These are phyloP conservation scores for Russula earlei DNA, from an alignment of 768 basidiomycete species.

Conservation along the genomic window DNA sequence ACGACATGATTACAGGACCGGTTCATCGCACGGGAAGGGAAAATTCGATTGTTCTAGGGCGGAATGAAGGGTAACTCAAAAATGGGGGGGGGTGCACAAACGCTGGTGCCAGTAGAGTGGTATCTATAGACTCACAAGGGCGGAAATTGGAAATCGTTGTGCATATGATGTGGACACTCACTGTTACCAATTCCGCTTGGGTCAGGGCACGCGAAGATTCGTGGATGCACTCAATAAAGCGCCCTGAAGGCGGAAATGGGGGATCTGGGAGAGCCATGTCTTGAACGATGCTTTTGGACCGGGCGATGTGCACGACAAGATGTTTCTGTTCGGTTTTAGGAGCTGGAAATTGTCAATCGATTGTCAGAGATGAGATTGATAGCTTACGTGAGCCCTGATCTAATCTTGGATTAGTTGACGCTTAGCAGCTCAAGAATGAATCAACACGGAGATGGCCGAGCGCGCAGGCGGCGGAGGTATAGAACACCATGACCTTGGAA, in stretches of 20 bases:
- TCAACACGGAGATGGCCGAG: background rate
- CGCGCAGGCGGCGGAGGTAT: background rate
- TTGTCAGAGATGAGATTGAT: background rate
- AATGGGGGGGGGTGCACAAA: background rate
- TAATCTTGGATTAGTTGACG: no score
- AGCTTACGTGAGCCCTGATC: background rate
- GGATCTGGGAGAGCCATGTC: constrained; percentile 8
- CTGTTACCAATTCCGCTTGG: constrained; percentile 40
- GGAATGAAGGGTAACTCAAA: no score
- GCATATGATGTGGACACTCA: constrained; percentile 28
- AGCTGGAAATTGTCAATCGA: background rate
- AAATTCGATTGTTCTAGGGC: background rate
- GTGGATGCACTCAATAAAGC: constrained; percentile 44
- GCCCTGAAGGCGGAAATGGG: constrained; percentile 37
- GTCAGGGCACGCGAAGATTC: constrained; percentile 43
- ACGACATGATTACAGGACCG: background rate
- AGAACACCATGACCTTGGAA: background rate
- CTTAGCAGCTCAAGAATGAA: no score
- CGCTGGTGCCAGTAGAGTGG: background rate
- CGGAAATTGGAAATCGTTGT: background rate
- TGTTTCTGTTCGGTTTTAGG: background rate
- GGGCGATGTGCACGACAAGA: background rate
- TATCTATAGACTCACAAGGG: background rate
- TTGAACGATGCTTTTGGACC: background rate
- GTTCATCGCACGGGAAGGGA: background rate